Percentiles rank a stretch among this genome's conserved stretches.
Evolutionary conservation across 2,329 filamentous ascomycete species (phyloP).

Genomic region (Pseudogymnoascus sp.): DNA sequence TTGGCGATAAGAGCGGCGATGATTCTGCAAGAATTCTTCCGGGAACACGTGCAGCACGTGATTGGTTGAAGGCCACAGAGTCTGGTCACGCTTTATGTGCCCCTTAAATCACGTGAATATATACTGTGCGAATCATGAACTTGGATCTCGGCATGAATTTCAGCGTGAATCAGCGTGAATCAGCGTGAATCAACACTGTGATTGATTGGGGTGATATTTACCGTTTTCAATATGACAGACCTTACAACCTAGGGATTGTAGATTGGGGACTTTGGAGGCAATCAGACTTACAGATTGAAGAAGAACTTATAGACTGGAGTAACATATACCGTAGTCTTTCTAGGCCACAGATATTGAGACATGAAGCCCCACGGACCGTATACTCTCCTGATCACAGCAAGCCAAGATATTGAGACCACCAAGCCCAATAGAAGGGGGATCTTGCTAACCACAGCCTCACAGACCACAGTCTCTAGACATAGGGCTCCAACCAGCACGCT

Average conservation of each 20-base stretch:
- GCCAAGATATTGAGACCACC: neutral
- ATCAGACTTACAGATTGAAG: neutral
- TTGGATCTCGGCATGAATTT: neutral
- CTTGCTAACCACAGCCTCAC: slow-evolving; percentile 5
- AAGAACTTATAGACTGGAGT: neutral
- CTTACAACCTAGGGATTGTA: neutral
- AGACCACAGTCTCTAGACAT: neutral
- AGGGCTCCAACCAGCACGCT: neutral
- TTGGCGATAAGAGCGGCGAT: slow-evolving; percentile 7
- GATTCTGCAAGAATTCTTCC: neutral
- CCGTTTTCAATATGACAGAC: neutral
- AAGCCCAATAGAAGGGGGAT: neutral
- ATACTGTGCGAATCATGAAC: neutral
- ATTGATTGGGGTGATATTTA: neutral
- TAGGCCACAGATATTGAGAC: neutral
- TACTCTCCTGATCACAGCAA: neutral
- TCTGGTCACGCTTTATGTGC: neutral
- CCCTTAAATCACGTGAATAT: neutral
- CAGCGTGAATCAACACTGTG: neutral
- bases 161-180: neutral
- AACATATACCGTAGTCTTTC: neutral
- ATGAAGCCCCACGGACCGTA: neutral
- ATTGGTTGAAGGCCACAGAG: neutral
- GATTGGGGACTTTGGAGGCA: neutral
- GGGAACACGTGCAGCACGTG: neutral